Conservation (phyloP, 2,329 filamentous ascomycete species). For the Aureobasidium sp. region DNA sequence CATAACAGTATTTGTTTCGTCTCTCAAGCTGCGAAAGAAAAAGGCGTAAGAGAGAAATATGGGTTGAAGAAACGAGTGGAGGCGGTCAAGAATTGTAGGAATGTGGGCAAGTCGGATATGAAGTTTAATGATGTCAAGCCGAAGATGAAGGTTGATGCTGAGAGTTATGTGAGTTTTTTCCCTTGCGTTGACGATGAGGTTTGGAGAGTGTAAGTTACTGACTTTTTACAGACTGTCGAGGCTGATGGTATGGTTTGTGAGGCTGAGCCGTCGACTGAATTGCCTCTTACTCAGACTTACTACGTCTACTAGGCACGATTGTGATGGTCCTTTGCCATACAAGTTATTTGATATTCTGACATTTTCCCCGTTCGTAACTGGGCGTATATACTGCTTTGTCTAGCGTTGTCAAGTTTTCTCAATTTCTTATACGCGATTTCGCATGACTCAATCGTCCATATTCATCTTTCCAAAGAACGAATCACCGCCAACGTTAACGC, state of each 20-base stretch:
- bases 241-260: slow-evolving; percentile 68
- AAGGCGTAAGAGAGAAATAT: slow-evolving; percentile 61
- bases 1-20: slow-evolving; percentile 76
- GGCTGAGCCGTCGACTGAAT: slow-evolving; percentile 59
- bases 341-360: neutral
- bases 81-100: slow-evolving; percentile 66
- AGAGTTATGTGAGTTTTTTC: slow-evolving; percentile 57
- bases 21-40: slow-evolving; percentile 59
- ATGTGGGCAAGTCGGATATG: slow-evolving; percentile 77
- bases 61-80: slow-evolving; percentile 71
- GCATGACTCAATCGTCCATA: no score
- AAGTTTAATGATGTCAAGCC: slow-evolving; percentile 78
- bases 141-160: slow-evolving; percentile 83
- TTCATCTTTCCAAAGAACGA: no score
- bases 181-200: neutral
- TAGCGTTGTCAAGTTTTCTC: no score
- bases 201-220: slow-evolving; percentile 6
- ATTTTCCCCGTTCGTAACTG: no score
- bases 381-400: no score
- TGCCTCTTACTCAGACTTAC: slow-evolving; percentile 70
- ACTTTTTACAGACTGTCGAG: slow-evolving; percentile 51
- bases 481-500: no score
- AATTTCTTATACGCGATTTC: no score
- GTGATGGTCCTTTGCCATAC: neutral
- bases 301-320: slow-evolving; percentile 52